Percentiles rank a stretch among this genome's conserved stretches.
phyloP scores from a whole-genome alignment of 345 rosid genomes.

The Clarkia xantiana region DNA sequence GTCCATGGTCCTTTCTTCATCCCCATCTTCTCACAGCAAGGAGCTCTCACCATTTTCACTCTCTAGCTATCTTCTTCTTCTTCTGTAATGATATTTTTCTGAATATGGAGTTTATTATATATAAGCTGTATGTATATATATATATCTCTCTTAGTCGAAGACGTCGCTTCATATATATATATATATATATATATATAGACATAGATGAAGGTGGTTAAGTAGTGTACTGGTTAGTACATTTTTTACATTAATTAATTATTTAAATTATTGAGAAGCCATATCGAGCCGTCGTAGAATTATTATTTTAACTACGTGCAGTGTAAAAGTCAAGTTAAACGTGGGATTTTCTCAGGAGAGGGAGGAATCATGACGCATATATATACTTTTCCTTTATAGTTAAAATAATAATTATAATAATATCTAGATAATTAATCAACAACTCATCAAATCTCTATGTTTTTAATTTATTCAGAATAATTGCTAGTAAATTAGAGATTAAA shows the following conservation, averaged over 20 bases:
- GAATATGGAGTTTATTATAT: too few species aligned
- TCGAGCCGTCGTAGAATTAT: background rate
- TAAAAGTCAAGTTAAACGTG: slow-evolving; percentile 3
- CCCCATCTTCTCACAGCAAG: slow-evolving; percentile 22
- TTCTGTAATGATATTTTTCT: too few species aligned
- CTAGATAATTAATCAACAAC: too few species aligned
- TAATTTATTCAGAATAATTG: too few species aligned
- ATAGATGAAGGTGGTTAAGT: background rate
- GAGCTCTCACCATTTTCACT: slow-evolving; percentile 20
- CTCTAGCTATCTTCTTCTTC: background rate
- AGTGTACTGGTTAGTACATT: too few species aligned
- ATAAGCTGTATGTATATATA: too few species aligned
- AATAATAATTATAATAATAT: too few species aligned
- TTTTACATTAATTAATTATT: too few species aligned
- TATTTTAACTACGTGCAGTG: background rate
- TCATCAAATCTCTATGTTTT: too few species aligned
- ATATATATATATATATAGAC: background rate
- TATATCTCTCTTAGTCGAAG: background rate
- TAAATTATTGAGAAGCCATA: too few species aligned
- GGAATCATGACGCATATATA: background rate
- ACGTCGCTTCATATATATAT: background rate
- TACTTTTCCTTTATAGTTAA: too few species aligned
- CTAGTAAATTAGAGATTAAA: too few species aligned
- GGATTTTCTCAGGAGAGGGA: background rate
- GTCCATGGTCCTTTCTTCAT: slow-evolving; percentile 29